A percentile compares a stretch with the other conserved stretches of the same genome.
phyloP scores from a whole-genome alignment of 2,329 filamentous ascomycete genomes.

The Fusarium sp. region DNA sequence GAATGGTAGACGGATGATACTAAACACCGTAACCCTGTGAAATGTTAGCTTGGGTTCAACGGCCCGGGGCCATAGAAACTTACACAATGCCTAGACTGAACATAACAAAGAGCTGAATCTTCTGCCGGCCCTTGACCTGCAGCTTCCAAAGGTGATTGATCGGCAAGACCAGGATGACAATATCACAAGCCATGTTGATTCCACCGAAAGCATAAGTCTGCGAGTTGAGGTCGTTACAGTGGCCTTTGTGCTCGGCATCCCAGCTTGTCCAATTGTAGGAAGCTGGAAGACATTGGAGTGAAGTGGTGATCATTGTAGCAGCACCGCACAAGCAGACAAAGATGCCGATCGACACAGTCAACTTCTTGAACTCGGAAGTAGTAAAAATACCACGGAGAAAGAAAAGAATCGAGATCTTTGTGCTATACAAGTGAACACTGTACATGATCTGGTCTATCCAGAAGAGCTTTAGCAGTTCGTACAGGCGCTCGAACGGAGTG shows the following conservation, averaged over 20 bases:
- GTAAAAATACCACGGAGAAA: slow-evolving; percentile 29
- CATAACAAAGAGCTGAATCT: slow-evolving; percentile 33
- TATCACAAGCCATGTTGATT: slow-evolving; percentile 31
- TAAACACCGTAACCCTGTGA: slow-evolving; percentile 28
- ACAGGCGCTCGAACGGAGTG: slow-evolving; percentile 21
- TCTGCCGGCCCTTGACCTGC: slow-evolving; percentile 30
- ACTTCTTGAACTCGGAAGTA: slow-evolving; percentile 13
- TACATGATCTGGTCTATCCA: slow-evolving; percentile 40
- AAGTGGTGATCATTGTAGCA: slow-evolving; percentile 30
- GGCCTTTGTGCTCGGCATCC: slow-evolving; percentile 26
- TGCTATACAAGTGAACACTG: slow-evolving; percentile 36
- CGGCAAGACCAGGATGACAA: slow-evolving; percentile 23
- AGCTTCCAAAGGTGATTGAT: slow-evolving; percentile 27
- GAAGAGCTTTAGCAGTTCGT: slow-evolving; percentile 29
- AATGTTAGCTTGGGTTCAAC: not conserved
- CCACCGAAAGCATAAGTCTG: slow-evolving; percentile 37
- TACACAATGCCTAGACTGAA: slow-evolving; percentile 32
- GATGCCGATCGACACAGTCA: slow-evolving; percentile 4
- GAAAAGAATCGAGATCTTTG: slow-evolving; percentile 33
- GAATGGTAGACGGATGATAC: slow-evolving; percentile 31
- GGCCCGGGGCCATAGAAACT: not conserved
- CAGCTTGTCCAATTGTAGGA: slow-evolving; percentile 33
- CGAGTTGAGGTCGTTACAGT: slow-evolving; percentile 31
- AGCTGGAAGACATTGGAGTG: slow-evolving; percentile 26
- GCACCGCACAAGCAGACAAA: slow-evolving; percentile 19